Base-by-base conservation (phyloP, 2,329 filamentous ascomycete species). In the Diplodia seriata region DNA sequence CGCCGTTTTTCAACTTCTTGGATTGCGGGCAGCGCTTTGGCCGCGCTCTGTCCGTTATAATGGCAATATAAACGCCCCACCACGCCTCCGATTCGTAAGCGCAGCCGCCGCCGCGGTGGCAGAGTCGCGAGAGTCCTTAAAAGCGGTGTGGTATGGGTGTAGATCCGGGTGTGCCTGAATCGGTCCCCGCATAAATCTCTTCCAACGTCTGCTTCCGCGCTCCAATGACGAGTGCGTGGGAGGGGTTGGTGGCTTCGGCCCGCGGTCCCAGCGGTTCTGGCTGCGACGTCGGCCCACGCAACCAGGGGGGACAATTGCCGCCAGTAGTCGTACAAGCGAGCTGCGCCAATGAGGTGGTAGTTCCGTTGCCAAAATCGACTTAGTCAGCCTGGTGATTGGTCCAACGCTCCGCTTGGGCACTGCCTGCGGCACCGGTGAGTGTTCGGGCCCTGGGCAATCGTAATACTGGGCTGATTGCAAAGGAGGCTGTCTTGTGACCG, bases 111-210 rank as follows among this genome's bases (percentile, higher is more conserved):
- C 57, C 8, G 57, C 59, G 8, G 43, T 47, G 43, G 43, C 43
- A 47, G 40, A 51, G 47, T 63, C 59, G 59, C 51, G 47, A 38
- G 43, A 63, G 51, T 63, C 47, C 29, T 63, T 38, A 63, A 53
- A 63, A 63, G 59, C 59, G 59, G 59, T 63, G 59, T 63, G 59
- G 43, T 63, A 26, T 63, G 59, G 31, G 31, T 63, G 59, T 63
- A 63, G 59, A 63, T 63, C 59, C 59, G 59, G 59, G 59, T 63
- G 59, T 63, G 50, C 59, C 59, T 63, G 59, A 63, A 63, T 63
- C 59, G 59, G 59, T 29, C 59, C 31, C 59, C 59, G 43, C 43
- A 26, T 51, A 36, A 63, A 51, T 51, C n/a, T 63, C 31, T 63
- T 40, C 59, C 50, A 63, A 40, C 50, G 12, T 63, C 31, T 63